These are phyloP conservation scores for Chaetothyriales sp. DNA, from an alignment of 2,329 filamentous ascomycete genomes.

Conservation along the genomic window DNA sequence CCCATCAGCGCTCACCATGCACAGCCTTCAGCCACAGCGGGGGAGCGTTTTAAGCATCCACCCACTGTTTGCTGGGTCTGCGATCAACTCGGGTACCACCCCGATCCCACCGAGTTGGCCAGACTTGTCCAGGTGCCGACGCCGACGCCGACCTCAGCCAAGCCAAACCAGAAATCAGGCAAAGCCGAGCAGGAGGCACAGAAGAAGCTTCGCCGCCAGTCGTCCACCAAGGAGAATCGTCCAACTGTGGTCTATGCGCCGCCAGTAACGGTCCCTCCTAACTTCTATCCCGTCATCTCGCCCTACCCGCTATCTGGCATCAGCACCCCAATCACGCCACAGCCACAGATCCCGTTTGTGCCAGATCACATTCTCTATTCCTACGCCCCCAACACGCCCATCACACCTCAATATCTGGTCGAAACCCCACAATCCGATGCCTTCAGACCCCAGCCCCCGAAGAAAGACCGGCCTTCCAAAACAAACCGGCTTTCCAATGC, in stretches of 20 bases:
- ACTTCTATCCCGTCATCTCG: no score
- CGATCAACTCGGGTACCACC: slow-evolving; percentile 23
- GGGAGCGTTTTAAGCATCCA: slow-evolving; percentile 16
- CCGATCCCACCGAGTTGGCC: slow-evolving; percentile 3
- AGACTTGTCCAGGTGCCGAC: slow-evolving; percentile 1
- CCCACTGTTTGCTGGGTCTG: slow-evolving; percentile 24
- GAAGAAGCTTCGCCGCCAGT: neutral
- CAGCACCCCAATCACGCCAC: slow-evolving; percentile 7
- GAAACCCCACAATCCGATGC: slow-evolving; percentile 4
- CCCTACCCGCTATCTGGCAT: slow-evolving; percentile 1
- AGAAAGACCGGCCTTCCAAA: slow-evolving; percentile 7
- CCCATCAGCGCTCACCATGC: neutral
- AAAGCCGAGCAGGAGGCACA: neutral
- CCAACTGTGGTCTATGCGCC: neutral
- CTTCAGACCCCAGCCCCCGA: slow-evolving; percentile 6
- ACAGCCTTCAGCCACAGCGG: slow-evolving; percentile 2
- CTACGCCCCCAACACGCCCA: neutral
- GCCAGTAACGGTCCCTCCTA: neutral
- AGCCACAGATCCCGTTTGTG: neutral
- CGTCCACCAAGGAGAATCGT: neutral
- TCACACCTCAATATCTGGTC: slow-evolving; percentile 2
- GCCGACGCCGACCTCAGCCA: slow-evolving; percentile 7
- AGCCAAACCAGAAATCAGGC: neutral
- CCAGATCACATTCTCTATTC: neutral
- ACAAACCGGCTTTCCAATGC: slow-evolving; percentile 3